Evolutionary conservation across 306 rosid genomes (phyloP).

Genomic region (Cicer judaicum): DNA sequence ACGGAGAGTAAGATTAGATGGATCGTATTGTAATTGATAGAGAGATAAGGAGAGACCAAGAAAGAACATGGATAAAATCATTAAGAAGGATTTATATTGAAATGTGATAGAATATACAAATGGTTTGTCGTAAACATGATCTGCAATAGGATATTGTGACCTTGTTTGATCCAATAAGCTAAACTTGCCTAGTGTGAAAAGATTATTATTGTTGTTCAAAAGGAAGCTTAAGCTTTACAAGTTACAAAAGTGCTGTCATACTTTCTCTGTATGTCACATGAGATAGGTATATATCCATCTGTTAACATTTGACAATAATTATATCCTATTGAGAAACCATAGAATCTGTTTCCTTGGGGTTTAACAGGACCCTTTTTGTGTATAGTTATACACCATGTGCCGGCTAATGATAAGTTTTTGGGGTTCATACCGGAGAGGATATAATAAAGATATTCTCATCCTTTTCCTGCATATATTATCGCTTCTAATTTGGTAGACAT

Average conservation of each 20-base stretch:
- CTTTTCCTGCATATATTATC: not conserved
- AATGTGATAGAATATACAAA: not conserved
- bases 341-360: constrained; percentile 19
- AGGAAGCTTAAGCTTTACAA: constrained; percentile 17
- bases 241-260: not conserved
- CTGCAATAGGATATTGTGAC: not conserved
- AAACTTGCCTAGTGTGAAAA: not conserved
- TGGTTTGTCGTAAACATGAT: not conserved
- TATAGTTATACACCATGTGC: constrained; percentile 9
- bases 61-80: not conserved
- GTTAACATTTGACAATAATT: not conserved
- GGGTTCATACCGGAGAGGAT: not conserved
- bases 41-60: not conserved
- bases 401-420: not conserved
- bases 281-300: not conserved
- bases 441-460: constrained; percentile 2
- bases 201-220: not conserved
- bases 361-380: not conserved
- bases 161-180: not conserved
- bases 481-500: constrained; percentile 23
- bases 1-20: constrained; percentile 4
- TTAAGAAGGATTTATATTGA: not conserved
- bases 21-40: not conserved
- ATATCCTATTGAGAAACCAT: constrained; percentile 16
- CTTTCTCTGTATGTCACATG: constrained; percentile 14